These are phyloP conservation scores for Psidium friedrichsthalianum DNA, from an alignment of 345 rosid species.

Conservation along the genomic window DNA sequence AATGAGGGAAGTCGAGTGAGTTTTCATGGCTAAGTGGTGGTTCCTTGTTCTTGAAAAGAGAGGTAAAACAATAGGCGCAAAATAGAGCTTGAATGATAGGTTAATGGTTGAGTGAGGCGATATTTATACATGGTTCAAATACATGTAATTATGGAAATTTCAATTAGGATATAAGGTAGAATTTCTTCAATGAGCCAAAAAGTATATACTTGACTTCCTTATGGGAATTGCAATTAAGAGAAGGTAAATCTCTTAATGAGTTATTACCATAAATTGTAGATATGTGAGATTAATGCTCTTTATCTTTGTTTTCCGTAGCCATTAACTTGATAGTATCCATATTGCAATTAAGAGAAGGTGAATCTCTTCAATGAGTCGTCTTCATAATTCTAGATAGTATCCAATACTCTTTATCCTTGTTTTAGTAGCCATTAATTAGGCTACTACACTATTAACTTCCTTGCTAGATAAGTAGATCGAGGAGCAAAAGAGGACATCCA, in stretches of 20 bases:
- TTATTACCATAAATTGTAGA: neutral
- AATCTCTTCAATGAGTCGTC: neutral
- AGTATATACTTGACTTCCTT: neutral
- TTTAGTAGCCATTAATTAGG: neutral
- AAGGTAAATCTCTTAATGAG: neutral
- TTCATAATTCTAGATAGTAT: neutral
- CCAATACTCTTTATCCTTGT: neutral
- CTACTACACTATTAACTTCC: too few species aligned
- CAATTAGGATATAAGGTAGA: neutral
- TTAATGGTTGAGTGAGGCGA: neutral
- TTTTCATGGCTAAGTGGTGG: neutral
- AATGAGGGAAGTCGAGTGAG: neutral
- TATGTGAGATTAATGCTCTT: neutral
- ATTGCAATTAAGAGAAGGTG: neutral
- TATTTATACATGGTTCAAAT: neutral
- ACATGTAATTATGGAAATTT: neutral
- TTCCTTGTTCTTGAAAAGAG: neutral
- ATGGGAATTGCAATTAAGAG: neutral
- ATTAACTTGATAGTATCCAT: neutral
- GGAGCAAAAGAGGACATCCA: neutral
- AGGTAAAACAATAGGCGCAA: neutral
- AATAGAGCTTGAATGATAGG: neutral
- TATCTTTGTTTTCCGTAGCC: neutral
- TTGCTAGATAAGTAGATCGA: neutral
- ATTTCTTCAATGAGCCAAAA: too few species aligned